These are phyloP conservation scores for Leishmania guyanensis DNA, from an alignment of 208 protist species.

Conservation along the genomic window DNA sequence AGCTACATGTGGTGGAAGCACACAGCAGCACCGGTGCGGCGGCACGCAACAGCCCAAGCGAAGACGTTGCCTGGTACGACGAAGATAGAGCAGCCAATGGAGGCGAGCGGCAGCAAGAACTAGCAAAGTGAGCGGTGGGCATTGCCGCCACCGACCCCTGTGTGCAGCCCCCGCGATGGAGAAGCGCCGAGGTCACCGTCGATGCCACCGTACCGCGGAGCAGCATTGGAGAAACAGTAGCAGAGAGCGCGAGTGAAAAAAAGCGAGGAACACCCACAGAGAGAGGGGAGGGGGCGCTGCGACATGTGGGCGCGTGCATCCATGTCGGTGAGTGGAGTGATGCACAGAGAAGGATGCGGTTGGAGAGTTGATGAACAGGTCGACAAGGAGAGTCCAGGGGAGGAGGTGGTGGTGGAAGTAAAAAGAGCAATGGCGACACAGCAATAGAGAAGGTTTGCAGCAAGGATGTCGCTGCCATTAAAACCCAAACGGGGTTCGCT, in stretches of 20 bases:
- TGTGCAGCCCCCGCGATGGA: not conserved
- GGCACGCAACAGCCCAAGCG: conserved; percentile 1
- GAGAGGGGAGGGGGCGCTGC: not conserved
- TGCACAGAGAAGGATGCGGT: not conserved
- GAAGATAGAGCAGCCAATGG: conserved; percentile 1
- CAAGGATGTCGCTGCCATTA: not conserved
- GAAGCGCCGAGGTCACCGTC: not conserved
- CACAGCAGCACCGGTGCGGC: not conserved
- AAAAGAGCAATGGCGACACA: not conserved
- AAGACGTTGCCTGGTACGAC: not conserved
- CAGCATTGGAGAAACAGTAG: not conserved
- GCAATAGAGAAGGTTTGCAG: too few relatives aligned
- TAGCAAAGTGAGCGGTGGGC: not conserved
- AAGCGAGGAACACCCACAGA: too few relatives aligned
- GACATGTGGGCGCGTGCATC: not conserved
- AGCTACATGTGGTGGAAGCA: not conserved
- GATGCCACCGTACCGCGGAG: not conserved
- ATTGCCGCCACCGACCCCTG: not conserved
- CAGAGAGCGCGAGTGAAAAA: too few relatives aligned
- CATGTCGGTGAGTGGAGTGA: not conserved
- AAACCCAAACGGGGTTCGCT: too few relatives aligned
- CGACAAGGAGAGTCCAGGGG: not conserved
- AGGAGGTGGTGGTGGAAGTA: not conserved
- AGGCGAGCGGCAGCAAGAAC: conserved; percentile 1
- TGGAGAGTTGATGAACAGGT: not conserved